Base-by-base conservation (phyloP, 768 basidiomycete species). In the Baorangia bicolor region DNA sequence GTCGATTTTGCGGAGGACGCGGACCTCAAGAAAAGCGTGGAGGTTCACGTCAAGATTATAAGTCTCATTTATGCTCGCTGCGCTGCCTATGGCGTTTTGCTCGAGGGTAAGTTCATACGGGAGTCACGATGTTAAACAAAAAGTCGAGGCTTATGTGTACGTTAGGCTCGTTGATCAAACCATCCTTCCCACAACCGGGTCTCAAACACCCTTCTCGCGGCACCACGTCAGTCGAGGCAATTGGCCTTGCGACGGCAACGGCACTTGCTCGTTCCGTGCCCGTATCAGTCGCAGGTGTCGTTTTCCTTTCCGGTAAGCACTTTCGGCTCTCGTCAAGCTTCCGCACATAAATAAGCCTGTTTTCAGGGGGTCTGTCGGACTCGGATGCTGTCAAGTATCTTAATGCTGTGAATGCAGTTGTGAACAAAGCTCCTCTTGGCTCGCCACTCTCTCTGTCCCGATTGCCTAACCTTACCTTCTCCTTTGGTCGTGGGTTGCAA, bases 181-280 rank as follows among this genome's bases (percentile, higher is more conserved):
- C 78, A 5, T 81, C 78, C 1, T 82, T 81, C 69, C 73, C 80
- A 28, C 79, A 81, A 59, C 77, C 80, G 16, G 77, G 80, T 9
- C 60, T 77, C 21, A 73, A 78, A 56, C 72, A 77, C 49, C 69
- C 73, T 2, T 75, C 74, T 18, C 73, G 77, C 34, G 61, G 58
- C 9, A 71, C 57, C 27, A 70, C 70, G 2, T 74, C 75, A 18
- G 59, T 75, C 16, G 72, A 75, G 27, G 72, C 77, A 7, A 77
- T 82, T 48, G 79, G 75, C 6, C 63, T 77, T 20, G 80, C 79
- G 4, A 79, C 77, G 5, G 75, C 75, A 16, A 77, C 76, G 7
- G 71, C 76, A 25, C 70, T 82, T 49, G 73, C 77, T 27, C 77
- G 78, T 34, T 70, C 77, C 16, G 70, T 81, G 6, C 79, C 81